Evolutionary conservation across 805 yeast species (phyloP).

Genomic region (Torulaspora franciscae): DNA sequence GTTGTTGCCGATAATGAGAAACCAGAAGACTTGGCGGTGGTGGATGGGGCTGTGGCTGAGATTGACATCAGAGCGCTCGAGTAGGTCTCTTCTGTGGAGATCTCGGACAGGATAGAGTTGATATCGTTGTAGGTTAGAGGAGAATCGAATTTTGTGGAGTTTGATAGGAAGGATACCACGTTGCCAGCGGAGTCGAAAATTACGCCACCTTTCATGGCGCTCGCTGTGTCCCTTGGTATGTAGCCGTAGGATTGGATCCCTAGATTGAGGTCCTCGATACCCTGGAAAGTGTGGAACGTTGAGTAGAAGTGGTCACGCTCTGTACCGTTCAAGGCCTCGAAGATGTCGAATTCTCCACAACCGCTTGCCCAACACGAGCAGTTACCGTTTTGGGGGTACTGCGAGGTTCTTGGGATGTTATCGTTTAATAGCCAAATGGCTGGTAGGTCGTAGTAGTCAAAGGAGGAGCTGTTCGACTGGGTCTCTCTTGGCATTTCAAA

Average conservation of each 20-base stretch:
- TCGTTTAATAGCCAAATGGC: conserved; percentile 76
- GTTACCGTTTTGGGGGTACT: conserved; percentile 52
- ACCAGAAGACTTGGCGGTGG: conserved; percentile 26
- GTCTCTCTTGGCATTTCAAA: conserved; percentile 61
- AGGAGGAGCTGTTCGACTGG: conserved; percentile 33
- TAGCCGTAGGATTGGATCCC: conserved; percentile 58
- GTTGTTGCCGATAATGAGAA: conserved; percentile 15
- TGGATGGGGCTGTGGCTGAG: conserved; percentile 38
- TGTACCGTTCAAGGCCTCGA: conserved; percentile 66
- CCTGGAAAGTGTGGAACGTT: conserved; percentile 71
- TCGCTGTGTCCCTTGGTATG: conserved; percentile 47
- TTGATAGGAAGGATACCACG: conserved; percentile 56
- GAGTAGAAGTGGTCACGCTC: conserved; percentile 52
- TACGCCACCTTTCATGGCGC: conserved; percentile 66
- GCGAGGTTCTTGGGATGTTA: conserved; percentile 68
- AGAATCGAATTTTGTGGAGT: conserved; percentile 46
- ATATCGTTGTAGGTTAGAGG: conserved; percentile 45
- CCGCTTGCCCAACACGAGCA: conserved; percentile 78
- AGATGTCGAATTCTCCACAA: conserved; percentile 74
- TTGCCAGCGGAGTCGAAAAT: conserved; percentile 58
- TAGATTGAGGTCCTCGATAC: conserved; percentile 50
- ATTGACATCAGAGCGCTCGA: conserved; percentile 32
- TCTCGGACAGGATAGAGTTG: conserved; percentile 41
- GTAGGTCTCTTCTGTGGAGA: conserved; percentile 27
- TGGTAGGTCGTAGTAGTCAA: conserved; percentile 52